phyloP scores from a whole-genome alignment of 2,329 filamentous ascomycete genomes.

The Clonostachys rosea region DNA sequence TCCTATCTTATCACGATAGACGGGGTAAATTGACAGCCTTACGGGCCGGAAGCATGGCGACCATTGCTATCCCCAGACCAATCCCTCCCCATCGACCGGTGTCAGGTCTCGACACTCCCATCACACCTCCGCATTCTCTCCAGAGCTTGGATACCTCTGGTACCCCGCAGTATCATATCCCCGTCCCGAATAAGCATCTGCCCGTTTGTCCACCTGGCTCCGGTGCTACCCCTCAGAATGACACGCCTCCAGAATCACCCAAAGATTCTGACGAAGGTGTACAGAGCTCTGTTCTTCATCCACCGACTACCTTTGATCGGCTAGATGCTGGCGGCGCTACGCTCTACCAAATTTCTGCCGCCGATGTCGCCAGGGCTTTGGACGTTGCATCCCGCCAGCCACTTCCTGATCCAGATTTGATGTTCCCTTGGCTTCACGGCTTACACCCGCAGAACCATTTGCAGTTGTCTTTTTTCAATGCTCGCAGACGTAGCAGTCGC shows the following conservation, averaged over 20 bases:
- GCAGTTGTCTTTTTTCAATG: slow-evolving; percentile 85
- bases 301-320: slow-evolving; percentile 59
- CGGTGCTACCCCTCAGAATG: slow-evolving; percentile 44
- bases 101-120: slow-evolving; percentile 28
- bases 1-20: too few relatives aligned
- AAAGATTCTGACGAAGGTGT: slow-evolving; percentile 47
- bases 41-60: slow-evolving; percentile 37
- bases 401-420: slow-evolving; percentile 75
- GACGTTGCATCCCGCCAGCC: slow-evolving; percentile 75
- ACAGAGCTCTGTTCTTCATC: slow-evolving; percentile 68
- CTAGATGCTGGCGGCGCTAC: slow-evolving; percentile 47
- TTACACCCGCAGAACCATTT: slow-evolving; percentile 84
- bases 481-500: slow-evolving; percentile 65
- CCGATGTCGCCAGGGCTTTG: slow-evolving; percentile 65
- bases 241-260: slow-evolving; percentile 64
- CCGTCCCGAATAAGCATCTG: slow-evolving; percentile 84
- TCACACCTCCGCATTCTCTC: slow-evolving; percentile 35
- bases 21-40: too few relatives aligned
- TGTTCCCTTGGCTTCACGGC: slow-evolving; percentile 96
- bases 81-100: slow-evolving; percentile 38
- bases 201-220: slow-evolving; percentile 85
- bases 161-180: slow-evolving; percentile 16
- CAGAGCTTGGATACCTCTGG: slow-evolving; percentile 15
- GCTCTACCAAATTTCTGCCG: slow-evolving; percentile 70
- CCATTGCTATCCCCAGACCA: slow-evolving; percentile 46